Conservation (phyloP, 192 early-diverging fungal genomes). For the Coemansia sp. region DNA sequence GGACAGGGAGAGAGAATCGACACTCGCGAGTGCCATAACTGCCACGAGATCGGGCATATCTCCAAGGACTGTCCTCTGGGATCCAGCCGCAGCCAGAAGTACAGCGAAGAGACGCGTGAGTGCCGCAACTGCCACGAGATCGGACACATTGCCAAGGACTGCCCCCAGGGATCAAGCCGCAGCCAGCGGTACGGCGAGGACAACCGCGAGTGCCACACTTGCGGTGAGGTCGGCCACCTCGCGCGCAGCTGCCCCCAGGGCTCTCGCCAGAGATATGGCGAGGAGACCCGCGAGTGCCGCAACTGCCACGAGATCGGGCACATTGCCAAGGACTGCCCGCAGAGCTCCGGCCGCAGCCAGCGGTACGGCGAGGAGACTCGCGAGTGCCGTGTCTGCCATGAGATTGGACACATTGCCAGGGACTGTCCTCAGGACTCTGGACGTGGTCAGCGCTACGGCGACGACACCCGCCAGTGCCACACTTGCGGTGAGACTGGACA, state of each 20-base stretch:
- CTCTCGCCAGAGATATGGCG: constrained; percentile 2
- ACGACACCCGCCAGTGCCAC: constrained; percentile 27
- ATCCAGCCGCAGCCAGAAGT: constrained; percentile 8
- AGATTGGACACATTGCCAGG: constrained; percentile 54
- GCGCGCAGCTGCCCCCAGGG: constrained; percentile 44
- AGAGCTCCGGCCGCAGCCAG: constrained; percentile 4
- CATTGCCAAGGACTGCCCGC: constrained; percentile 42
- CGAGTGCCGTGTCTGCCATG: constrained; percentile 59
- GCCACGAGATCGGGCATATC: constrained; percentile 42
- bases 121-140: constrained; percentile 57
- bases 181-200: constrained; percentile 8
- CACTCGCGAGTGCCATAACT: constrained; percentile 61
- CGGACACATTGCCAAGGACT: constrained; percentile 52
- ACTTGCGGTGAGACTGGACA: constrained; percentile 54
- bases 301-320: constrained; percentile 50
- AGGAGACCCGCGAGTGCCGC: constrained; percentile 48
- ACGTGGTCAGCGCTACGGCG: background rate
- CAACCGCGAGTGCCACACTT: constrained; percentile 59
- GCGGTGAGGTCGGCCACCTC: constrained; percentile 53
- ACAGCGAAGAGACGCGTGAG: constrained; percentile 16
- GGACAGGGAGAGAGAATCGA: constrained; percentile 6
- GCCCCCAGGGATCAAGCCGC: constrained; percentile 21
- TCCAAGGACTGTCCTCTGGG: constrained; percentile 38
- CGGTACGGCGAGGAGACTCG: constrained; percentile 1
- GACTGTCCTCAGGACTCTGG: constrained; percentile 33